Conservation (phyloP, 1,139 yeast species). For the Hanseniaspora gamundiae region DNA sequence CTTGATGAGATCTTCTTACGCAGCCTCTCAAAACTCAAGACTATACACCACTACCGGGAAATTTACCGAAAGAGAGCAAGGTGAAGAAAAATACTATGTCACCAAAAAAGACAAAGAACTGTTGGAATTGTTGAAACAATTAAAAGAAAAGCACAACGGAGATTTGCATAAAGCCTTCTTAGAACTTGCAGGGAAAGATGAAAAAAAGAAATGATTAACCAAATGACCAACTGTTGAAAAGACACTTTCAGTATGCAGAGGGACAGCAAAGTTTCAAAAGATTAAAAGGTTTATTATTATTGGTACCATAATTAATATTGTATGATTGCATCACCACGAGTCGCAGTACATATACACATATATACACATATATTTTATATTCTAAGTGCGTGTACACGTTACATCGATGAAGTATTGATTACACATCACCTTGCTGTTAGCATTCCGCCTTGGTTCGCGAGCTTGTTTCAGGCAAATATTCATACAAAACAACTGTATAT, state of each 20-base stretch:
- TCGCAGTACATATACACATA: too few species aligned
- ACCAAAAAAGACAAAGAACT: slow-evolving; percentile 53
- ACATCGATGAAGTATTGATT: too few species aligned
- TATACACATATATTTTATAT: neutral
- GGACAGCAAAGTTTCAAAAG: too few species aligned
- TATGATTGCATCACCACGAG: too few species aligned
- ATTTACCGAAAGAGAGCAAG: slow-evolving; percentile 57
- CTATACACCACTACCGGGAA: slow-evolving; percentile 37
- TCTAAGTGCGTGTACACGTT: neutral
- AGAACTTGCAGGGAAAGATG: slow-evolving; percentile 15
- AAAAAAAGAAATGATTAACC: slow-evolving; percentile 26
- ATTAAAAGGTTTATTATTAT: neutral
- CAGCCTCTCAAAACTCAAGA: slow-evolving; percentile 34
- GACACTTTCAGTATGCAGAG: too few species aligned
- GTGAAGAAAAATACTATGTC: slow-evolving; percentile 54
- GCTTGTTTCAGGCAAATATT: too few species aligned
- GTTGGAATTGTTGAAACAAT: slow-evolving; percentile 41
- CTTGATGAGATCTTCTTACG: slow-evolving; percentile 2
- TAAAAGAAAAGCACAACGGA: slow-evolving; percentile 27
- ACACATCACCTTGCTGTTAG: too few species aligned
- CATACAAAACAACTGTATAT: too few species aligned
- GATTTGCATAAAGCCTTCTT: slow-evolving; percentile 5
- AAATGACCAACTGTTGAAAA: too few species aligned
- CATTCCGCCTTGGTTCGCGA: too few species aligned
- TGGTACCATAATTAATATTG: too few species aligned